These are phyloP conservation scores for Fraxinus anomala DNA, from an alignment of 257 asterid species.

Conservation along the genomic window DNA sequence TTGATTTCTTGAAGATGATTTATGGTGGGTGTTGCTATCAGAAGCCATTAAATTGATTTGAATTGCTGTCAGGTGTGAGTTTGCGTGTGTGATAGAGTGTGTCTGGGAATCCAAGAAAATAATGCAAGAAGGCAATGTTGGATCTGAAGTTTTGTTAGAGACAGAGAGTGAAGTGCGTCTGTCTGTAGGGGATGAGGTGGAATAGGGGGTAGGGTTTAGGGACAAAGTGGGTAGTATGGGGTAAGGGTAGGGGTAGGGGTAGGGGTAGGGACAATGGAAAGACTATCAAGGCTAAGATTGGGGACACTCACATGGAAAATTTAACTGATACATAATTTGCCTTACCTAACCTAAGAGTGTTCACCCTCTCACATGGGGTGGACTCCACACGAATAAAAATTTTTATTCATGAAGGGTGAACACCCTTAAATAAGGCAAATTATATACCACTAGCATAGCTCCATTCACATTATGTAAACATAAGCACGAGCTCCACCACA, in stretches of 20 bases:
- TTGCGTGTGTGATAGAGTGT: not conserved
- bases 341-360: too few species aligned
- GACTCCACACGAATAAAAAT: too few species aligned
- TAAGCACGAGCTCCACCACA: too few species aligned
- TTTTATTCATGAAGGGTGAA: too few species aligned
- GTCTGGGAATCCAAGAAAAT: slow-evolving; percentile 32
- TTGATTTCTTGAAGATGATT: slow-evolving; percentile 43
- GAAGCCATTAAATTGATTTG: slow-evolving; percentile 53
- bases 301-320: too few species aligned
- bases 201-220: not conserved
- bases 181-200: not conserved
- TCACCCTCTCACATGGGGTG: too few species aligned
- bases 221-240: not conserved
- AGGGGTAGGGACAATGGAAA: too few species aligned
- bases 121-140: slow-evolving; percentile 18
- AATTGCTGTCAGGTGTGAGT: slow-evolving; percentile 29
- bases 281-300: not conserved
- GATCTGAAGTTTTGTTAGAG: slow-evolving; percentile 39
- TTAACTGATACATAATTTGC: too few species aligned
- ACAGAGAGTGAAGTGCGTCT: not conserved
- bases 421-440: too few species aligned
- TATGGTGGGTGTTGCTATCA: slow-evolving; percentile 27
- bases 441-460: too few species aligned
- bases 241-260: too few species aligned
- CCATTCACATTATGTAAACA: too few species aligned